Evolutionary conservation across 2,329 filamentous ascomycete species (phyloP).

Genomic region (Thelonectria rubi): DNA sequence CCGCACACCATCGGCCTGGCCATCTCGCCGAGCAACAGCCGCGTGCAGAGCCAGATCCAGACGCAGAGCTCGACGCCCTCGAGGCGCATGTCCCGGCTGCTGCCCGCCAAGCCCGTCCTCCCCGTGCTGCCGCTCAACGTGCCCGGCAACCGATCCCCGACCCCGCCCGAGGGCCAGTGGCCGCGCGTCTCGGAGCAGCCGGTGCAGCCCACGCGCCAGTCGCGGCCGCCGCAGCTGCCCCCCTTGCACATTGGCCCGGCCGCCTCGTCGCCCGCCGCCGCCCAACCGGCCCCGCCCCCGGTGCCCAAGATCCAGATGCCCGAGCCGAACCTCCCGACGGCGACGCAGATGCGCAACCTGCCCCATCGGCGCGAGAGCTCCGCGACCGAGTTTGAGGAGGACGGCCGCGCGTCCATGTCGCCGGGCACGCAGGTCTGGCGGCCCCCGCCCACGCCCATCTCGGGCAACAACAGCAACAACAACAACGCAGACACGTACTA

Average conservation of each 20-base stretch:
- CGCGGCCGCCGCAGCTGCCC: slow-evolving; percentile 26
- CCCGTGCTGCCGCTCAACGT: slow-evolving; percentile 38
- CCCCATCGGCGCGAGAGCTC: slow-evolving; percentile 54
- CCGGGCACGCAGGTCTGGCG: slow-evolving; percentile 59
- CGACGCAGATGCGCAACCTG: slow-evolving; percentile 25
- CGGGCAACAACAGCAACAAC: no score
- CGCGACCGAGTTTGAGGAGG: slow-evolving; percentile 63
- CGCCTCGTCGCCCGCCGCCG: slow-evolving; percentile 25
- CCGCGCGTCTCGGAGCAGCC: slow-evolving; percentile 26
- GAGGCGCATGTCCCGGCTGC: slow-evolving; percentile 53
- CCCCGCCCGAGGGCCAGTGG: slow-evolving; percentile 26
- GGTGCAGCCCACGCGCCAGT: slow-evolving; percentile 11
- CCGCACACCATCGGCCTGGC: slow-evolving; percentile 56
- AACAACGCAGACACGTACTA: slow-evolving; percentile 59
- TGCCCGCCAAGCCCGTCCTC: slow-evolving; percentile 58
- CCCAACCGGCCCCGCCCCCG: slow-evolving; percentile 30
- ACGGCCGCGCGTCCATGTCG: slow-evolving; percentile 51
- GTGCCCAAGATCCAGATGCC: slow-evolving; percentile 45
- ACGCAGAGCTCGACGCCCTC: slow-evolving; percentile 30
- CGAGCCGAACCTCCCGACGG: slow-evolving; percentile 11
- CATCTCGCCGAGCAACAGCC: slow-evolving; percentile 47
- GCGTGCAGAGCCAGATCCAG: slow-evolving; percentile 34
- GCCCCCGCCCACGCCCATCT: slow-evolving; percentile 57
- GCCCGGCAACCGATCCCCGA: slow-evolving; percentile 30
- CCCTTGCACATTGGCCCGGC: slow-evolving; percentile 24